These are phyloP conservation scores for Asterophora lycoperdoides DNA, from an alignment of 768 basidiomycete genomes.

Conservation along the genomic window DNA sequence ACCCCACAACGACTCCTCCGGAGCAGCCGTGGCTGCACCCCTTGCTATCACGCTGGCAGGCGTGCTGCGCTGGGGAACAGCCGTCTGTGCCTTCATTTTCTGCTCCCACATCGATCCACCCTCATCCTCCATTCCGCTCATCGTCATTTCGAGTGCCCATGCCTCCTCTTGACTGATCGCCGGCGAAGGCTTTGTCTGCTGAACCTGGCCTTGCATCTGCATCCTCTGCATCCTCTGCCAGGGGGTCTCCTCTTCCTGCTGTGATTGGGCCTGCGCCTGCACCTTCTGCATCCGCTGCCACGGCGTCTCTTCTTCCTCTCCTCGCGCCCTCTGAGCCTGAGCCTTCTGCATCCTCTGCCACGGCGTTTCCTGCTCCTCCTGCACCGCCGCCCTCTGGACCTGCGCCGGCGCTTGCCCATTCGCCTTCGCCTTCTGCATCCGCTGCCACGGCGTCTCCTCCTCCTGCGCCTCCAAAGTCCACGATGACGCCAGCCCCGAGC, in stretches of 20 bases:
- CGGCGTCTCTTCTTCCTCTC: conserved; percentile 3
- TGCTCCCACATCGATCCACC: conserved; percentile 8
- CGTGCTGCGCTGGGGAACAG: not conserved
- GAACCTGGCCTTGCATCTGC: not conserved
- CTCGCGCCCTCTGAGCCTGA: not conserved
- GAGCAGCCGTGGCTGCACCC: not conserved
- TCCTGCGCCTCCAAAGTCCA: conserved; percentile 4
- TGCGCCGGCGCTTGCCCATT: not conserved
- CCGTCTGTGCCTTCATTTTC: conserved; percentile 4
- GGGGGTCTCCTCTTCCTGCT: conserved; percentile 11
- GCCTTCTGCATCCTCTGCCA: not conserved
- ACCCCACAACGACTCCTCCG: conserved; percentile 10
- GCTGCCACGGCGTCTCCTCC: conserved; percentile 6
- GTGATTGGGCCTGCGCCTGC: not conserved
- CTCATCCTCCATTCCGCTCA: not conserved
- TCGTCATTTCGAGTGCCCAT: not conserved
- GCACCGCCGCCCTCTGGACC: not conserved
- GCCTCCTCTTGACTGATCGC: conserved; percentile 4
- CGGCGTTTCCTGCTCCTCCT: not conserved
- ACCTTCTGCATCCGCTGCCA: conserved; percentile 1
- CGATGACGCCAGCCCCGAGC: not conserved
- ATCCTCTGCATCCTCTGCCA: conserved; percentile 14
- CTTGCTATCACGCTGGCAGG: not conserved
- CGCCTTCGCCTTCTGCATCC: not conserved
- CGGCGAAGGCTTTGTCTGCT: not conserved